Conservation (phyloP, 2,329 filamentous ascomycete species). For the Paramyrothecium roridum region DNA sequence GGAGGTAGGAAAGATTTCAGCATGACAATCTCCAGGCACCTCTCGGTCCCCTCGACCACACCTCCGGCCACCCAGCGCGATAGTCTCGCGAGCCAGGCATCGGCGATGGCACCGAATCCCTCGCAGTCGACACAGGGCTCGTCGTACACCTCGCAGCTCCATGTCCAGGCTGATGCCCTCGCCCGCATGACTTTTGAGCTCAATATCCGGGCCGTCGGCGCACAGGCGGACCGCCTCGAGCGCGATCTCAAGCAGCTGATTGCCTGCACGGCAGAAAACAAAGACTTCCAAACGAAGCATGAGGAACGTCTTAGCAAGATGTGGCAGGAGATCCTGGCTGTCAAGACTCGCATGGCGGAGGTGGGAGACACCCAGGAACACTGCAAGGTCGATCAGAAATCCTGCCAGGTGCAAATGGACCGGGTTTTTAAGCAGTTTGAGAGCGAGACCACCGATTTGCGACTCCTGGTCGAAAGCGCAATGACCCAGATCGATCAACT, state of each 20-base stretch:
- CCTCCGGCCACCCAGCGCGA: not conserved
- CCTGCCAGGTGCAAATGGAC: constrained; percentile 13
- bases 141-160: constrained; percentile 7
- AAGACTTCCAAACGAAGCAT: constrained; percentile 22
- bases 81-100: not conserved
- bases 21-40: not conserved
- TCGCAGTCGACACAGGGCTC: not conserved
- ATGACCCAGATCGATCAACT: constrained; percentile 16
- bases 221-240: constrained; percentile 24
- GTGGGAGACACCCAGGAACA: constrained; percentile 7
- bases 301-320: constrained; percentile 23
- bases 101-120: not conserved
- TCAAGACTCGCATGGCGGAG: constrained; percentile 21
- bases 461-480: constrained; percentile 15
- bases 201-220: constrained; percentile 23
- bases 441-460: constrained; percentile 19
- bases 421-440: constrained; percentile 12
- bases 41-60: not conserved
- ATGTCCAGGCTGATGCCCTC: constrained; percentile 27
- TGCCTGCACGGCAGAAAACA: constrained; percentile 18
- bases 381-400: constrained; percentile 11
- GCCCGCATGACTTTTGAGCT: constrained; percentile 34
- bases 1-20: not conserved
- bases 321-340: constrained; percentile 25
- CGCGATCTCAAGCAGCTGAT: constrained; percentile 23